Conservation (phyloP, 2,329 filamentous ascomycete genomes). For the Arthrinium phaeospermum region DNA sequence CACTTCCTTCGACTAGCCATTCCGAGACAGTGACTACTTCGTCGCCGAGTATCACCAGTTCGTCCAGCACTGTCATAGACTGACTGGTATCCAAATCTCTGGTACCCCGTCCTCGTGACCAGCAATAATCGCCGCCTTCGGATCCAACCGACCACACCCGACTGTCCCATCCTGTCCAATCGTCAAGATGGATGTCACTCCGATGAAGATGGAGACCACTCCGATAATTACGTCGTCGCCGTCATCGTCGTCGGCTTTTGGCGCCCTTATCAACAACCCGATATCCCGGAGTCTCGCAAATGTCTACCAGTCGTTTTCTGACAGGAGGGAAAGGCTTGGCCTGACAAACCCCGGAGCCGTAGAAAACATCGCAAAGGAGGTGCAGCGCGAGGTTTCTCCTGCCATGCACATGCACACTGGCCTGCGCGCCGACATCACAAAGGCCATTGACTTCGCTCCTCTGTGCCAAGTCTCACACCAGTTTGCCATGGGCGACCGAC, state of each 20-base stretch:
- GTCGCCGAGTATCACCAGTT: background rate
- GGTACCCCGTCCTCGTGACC: background rate
- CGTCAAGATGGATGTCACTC: constrained; percentile 19
- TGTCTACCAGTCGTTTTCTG: constrained; percentile 80
- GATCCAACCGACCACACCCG: background rate
- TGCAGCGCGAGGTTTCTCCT: constrained; percentile 94
- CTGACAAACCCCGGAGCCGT: constrained; percentile 91
- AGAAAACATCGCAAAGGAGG: constrained; percentile 87
- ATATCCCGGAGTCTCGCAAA: constrained; percentile 73
- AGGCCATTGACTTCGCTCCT: constrained; percentile 91
- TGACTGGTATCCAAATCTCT: background rate
- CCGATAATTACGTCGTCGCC: constrained; percentile 32
- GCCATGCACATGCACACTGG: constrained; percentile 97
- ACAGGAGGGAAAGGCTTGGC: constrained; percentile 85
- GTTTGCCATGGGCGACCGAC: constrained; percentile 90
- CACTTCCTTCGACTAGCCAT: background rate
- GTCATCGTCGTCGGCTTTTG: constrained; percentile 56
- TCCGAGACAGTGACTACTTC: background rate
- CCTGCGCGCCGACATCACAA: constrained; percentile 93
- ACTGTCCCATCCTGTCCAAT: background rate
- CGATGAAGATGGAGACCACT: constrained; percentile 24
- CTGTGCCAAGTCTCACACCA: constrained; percentile 98
- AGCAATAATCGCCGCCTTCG: background rate
- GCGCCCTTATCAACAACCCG: constrained; percentile 76
- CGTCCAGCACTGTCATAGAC: background rate